Evolutionary conservation across 306 rosid species (phyloP).

Genomic region (Styphnolobium japonicum): DNA sequence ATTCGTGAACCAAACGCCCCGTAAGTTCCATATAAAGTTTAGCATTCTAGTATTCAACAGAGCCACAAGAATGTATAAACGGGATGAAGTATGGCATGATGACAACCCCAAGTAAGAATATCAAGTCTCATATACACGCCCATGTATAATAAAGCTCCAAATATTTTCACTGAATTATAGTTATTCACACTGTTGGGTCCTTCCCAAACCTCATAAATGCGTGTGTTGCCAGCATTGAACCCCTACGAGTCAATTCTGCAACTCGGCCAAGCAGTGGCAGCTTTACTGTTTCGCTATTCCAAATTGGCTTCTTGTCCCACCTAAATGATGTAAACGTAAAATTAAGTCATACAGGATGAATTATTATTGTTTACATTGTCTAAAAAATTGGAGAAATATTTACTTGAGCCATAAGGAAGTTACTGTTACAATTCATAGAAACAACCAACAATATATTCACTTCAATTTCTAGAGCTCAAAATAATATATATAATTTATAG

Average conservation of each 20-base stretch:
- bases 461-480: not conserved
- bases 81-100: not conserved
- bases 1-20: too few relatives aligned
- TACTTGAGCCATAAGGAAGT: not conserved
- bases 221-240: conserved; percentile 75
- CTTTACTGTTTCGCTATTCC: conserved; percentile 63
- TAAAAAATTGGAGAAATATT: not conserved
- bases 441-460: not conserved
- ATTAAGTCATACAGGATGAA: not conserved
- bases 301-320: conserved; percentile 82
- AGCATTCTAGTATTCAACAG: not conserved
- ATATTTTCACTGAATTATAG: not conserved
- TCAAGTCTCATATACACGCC: conserved; percentile 8
- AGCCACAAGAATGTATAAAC: not conserved
- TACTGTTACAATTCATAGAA: not conserved
- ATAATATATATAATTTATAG: not conserved
- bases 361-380: not conserved
- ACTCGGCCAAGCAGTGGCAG: conserved; percentile 62
- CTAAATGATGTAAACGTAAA: conserved; percentile 32
- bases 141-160: not conserved
- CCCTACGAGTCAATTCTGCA: conserved; percentile 64
- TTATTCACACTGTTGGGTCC: conserved; percentile 43
- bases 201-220: conserved; percentile 80
- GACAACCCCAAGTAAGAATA: not conserved
- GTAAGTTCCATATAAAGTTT: conserved; percentile 18